Evolutionary conservation across 768 basidiomycete species (phyloP).

Genomic region (Cystobasidium ongulense): DNA sequence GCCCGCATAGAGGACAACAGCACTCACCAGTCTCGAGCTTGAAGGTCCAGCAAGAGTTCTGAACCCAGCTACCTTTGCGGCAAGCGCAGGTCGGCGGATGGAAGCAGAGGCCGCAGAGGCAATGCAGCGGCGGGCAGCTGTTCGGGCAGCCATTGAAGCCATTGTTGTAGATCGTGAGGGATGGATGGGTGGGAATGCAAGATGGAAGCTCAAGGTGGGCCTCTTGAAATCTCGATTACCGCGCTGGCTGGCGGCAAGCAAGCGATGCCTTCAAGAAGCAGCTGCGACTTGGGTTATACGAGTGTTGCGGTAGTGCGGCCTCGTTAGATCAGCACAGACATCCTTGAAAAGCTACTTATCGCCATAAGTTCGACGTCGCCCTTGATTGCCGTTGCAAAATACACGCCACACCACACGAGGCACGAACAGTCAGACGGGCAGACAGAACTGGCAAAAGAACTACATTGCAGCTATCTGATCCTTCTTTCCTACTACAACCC

Average conservation of each 20-base stretch:
- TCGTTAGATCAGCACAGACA: too few relatives aligned
- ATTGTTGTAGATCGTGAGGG: neutral
- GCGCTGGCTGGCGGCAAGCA: neutral
- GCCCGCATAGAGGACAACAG: neutral
- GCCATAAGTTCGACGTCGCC: too few relatives aligned
- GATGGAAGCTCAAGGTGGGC: too few relatives aligned
- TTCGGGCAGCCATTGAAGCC: conserved; percentile 16
- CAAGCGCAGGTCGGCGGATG: neutral
- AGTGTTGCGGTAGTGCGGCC: too few relatives aligned
- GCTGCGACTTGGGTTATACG: too few relatives aligned
- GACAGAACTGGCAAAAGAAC: neutral
- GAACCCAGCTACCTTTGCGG: conserved; percentile 8
- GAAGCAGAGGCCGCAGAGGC: conserved; percentile 18
- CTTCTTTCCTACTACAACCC: neutral
- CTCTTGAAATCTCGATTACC: neutral
- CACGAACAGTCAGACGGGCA: too few relatives aligned
- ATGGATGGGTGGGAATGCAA: neutral
- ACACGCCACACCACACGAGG: neutral
- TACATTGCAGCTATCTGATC: neutral
- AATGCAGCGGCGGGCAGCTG: conserved; percentile 15
- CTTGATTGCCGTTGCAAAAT: neutral
- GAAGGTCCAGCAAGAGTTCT: conserved; percentile 16
- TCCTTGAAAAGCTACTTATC: too few relatives aligned
- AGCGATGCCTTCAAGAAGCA: too few relatives aligned
- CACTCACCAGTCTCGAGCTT: conserved; percentile 5